A percentile compares a stretch with the other conserved stretches of the same genome.
Evolutionary conservation across 2,329 filamentous ascomycete genomes (phyloP).

Genomic region (Neurospora sp.): DNA sequence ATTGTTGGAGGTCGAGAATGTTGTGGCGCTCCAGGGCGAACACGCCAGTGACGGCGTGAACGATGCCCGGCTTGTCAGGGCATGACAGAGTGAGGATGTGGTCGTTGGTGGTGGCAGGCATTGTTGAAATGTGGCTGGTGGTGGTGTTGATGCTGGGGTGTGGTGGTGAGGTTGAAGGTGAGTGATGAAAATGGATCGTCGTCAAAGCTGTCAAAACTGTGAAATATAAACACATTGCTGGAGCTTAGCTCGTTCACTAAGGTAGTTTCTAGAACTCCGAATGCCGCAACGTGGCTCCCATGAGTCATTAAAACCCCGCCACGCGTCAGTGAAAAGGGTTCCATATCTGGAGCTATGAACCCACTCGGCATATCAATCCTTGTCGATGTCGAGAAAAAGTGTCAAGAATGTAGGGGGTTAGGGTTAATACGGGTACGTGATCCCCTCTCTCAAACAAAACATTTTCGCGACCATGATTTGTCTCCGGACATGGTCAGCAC

Average conservation of each 20-base stretch:
- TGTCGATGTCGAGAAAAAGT: background rate
- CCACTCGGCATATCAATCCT: background rate
- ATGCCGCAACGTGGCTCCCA: background rate
- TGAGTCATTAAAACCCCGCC: background rate
- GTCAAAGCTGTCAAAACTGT: background rate
- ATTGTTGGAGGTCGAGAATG: conserved; percentile 78
- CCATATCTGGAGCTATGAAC: background rate
- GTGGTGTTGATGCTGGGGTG: background rate
- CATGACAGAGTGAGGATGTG: conserved; percentile 74
- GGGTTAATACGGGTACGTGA: background rate
- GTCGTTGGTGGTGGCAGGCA: conserved; percentile 33
- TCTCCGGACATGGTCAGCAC: too few species aligned
- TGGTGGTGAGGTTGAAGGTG: too few species aligned
- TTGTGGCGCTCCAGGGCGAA: conserved; percentile 66
- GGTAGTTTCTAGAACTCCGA: background rate
- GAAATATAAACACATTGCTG: background rate
- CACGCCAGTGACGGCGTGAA: conserved; percentile 73
- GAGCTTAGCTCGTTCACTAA: too few species aligned
- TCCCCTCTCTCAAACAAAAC: background rate
- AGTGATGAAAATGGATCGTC: too few species aligned
- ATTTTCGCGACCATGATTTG: background rate
- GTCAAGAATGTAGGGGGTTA: background rate
- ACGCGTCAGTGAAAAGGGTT: background rate
- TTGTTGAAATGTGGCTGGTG: conserved; percentile 19
- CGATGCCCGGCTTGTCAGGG: conserved; percentile 75